phyloP scores from a whole-genome alignment of 2,329 filamentous ascomycete genomes.

The Colletotrichum kahawae region DNA sequence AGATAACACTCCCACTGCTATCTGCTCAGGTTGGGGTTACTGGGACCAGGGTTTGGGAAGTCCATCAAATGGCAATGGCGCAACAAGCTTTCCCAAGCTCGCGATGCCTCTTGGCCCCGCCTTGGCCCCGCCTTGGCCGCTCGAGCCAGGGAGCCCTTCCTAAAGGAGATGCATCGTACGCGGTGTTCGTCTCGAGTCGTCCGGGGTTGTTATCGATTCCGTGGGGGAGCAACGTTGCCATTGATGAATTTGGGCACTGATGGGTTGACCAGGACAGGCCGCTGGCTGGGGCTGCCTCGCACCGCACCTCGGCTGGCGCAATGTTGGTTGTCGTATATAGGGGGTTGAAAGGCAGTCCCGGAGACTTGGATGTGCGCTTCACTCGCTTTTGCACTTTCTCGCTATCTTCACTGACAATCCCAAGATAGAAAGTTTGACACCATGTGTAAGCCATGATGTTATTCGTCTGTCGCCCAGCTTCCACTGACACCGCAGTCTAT shows the following conservation, averaged over 20 bases:
- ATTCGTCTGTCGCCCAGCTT: no score
- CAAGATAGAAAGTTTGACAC: background rate
- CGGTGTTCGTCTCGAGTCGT: background rate
- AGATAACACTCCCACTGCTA: background rate
- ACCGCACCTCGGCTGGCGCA: background rate
- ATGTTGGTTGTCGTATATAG: background rate
- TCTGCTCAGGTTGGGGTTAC: background rate
- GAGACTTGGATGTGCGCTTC: background rate
- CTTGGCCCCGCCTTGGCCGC: constrained; percentile 12
- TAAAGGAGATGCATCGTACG: background rate
- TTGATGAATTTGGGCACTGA: background rate
- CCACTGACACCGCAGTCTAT: background rate
- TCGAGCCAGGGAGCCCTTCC: background rate
- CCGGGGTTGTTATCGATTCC: background rate
- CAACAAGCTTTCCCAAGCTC: constrained; percentile 19
- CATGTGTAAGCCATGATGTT: background rate
- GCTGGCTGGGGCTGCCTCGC: background rate
- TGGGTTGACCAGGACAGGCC: background rate
- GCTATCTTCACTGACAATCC: background rate
- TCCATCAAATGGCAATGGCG: background rate
- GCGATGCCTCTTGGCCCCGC: constrained; percentile 11
- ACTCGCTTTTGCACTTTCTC: background rate
- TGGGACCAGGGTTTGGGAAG: background rate
- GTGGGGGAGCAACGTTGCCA: background rate
- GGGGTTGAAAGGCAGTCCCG: background rate